Base-by-base conservation (phyloP, 108 stramenopile genomes). In the Skeletonema tropicum region DNA sequence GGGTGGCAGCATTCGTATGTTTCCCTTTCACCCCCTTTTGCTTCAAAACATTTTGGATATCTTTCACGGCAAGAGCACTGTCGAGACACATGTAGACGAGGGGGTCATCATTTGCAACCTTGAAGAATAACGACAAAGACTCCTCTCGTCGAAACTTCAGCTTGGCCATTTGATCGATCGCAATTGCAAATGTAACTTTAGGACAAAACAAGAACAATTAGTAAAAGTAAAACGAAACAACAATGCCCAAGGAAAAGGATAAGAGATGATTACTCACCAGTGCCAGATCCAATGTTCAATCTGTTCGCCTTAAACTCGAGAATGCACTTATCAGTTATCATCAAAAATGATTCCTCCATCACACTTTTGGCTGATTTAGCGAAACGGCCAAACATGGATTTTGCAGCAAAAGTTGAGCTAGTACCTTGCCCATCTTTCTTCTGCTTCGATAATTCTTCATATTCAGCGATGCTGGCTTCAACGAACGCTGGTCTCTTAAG, bases 51-150 rank as follows among this genome's bases (percentile, higher is more conserved):
- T 85, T 71, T 75, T 96, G 95, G 58, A 96, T 92, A 55, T 96
- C 92, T 60, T 92, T 85, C 29, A 96, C 95, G 13, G 87, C 90
- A 55, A 90, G 87, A 31, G 86, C 91, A 60, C 89, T 90, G 62
- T 92, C 90, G 17, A 88, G 91, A 76, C 92, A 93, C 95, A 96
- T 94, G 79, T 90, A 94, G 78, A 96, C 92, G 36, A 96, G 77
- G 4, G 92, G 92, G 78, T 96, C 95, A 73, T 91, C 89, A 30
- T 89, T 83, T 57, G 90, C 90, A 32, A 87, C 84, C 80, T 94
- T 96, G 88, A 96, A 93, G 67, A 96, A 93, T 13, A 93, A 78
- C 1, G 92, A 93, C 29, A 96, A 76, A 29, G 92, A 93, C 60
- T 96, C 92, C 75, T 93, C 86, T 75, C 92, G 82, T 36, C 92